phyloP scores from a whole-genome alignment of 331 rosid genomes.

The Ulmus americana region DNA sequence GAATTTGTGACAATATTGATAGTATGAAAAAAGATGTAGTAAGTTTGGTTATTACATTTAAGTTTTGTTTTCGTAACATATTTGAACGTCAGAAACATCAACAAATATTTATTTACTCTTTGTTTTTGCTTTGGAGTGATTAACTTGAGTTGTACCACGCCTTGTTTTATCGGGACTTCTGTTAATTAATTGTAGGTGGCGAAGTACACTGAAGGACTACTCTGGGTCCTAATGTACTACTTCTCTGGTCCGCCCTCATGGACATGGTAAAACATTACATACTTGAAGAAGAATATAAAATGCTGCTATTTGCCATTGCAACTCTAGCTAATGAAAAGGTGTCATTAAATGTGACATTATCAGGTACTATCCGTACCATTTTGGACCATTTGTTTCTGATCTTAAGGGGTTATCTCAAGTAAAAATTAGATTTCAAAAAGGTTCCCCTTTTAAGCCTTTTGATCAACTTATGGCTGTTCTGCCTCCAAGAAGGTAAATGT shows the following conservation, averaged over 20 bases:
- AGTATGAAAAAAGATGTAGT: constrained; percentile 39
- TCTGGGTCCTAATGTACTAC: constrained; percentile 53
- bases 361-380: constrained; percentile 54
- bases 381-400: constrained; percentile 55
- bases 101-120: background rate
- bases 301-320: background rate
- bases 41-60: constrained; percentile 4
- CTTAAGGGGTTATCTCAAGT: constrained; percentile 43
- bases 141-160: background rate
- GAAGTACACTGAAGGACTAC: constrained; percentile 49
- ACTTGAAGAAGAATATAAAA: no score
- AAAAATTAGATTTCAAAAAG: constrained; percentile 29
- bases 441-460: constrained; percentile 46
- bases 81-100: background rate
- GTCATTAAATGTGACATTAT: background rate
- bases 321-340: background rate
- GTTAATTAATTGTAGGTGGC: constrained; percentile 28
- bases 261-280: constrained; percentile 39
- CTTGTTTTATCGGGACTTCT: background rate
- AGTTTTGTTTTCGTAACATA: background rate
- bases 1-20: constrained; percentile 27
- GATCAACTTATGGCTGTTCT: constrained; percentile 51
- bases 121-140: background rate
- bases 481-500: constrained; percentile 37
- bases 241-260: constrained; percentile 54